Conservation (phyloP, 352 stramenopile genomes). For the Globisporangium megalacanthum region DNA sequence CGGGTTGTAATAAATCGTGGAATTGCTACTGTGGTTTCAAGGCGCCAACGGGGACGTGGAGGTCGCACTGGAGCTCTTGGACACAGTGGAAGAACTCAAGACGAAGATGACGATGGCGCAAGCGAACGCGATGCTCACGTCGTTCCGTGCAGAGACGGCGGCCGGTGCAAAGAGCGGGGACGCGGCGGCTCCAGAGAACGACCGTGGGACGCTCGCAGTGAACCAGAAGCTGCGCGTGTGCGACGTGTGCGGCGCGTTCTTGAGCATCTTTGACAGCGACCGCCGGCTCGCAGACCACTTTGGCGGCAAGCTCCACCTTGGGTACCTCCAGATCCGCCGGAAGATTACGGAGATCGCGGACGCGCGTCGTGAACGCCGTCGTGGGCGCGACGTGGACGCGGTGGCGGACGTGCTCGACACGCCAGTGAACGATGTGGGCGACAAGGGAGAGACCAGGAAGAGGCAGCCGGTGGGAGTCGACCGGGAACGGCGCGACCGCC, state of each 20-base stretch:
- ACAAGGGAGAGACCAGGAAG: conserved; percentile 7
- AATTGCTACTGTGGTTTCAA: neutral
- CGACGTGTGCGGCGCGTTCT: conserved; percentile 88
- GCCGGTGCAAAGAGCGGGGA: neutral
- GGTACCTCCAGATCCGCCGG: conserved; percentile 84
- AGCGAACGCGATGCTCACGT: conserved; percentile 34
- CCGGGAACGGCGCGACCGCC: conserved; percentile 11
- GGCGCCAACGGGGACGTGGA: conserved; percentile 56
- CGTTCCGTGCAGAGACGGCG: conserved; percentile 23
- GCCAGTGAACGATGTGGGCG: neutral
- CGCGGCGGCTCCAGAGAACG: neutral
- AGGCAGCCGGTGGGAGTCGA: neutral
- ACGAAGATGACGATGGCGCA: conserved; percentile 40
- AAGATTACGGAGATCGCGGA: conserved; percentile 76
- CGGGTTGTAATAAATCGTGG: too few relatives aligned
- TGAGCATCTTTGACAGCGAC: conserved; percentile 92
- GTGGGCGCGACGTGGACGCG: conserved; percentile 8
- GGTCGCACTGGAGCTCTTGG: conserved; percentile 50
- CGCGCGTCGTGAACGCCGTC: conserved; percentile 21
- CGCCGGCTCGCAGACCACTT: conserved; percentile 87
- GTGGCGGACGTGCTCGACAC: conserved; percentile 2
- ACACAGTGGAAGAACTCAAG: conserved; percentile 62
- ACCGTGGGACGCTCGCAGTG: conserved; percentile 17
- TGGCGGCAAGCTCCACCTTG: conserved; percentile 87
- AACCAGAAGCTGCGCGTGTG: conserved; percentile 88